Evolutionary conservation across 805 yeast genomes (phyloP), one percentile per base, ranked within the genome.

Genomic region (Lipomyces lipofer): DNA sequence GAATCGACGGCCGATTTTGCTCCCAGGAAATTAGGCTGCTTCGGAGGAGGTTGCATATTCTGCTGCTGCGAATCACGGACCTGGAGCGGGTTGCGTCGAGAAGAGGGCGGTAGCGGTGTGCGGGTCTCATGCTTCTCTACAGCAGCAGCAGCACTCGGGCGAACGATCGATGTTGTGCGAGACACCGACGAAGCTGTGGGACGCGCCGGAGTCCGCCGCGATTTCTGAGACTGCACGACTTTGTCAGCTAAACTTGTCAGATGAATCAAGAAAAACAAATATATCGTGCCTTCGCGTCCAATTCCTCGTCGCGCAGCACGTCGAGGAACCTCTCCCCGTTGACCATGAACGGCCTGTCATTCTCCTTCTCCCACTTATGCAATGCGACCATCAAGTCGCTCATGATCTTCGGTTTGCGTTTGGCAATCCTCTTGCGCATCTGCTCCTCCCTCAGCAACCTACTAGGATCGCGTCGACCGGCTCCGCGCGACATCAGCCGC

Each of bases 371-470:
- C 73, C 80, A 86, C 10, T 71, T 72, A 2, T 63, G 54, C 3
- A 88, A 63, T 47, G 78, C 78, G 0, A 58, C 39, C 56, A 77
- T 78, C 45, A 92, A 69, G 1, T 75, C 78, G 3, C 72, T 69
- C 8, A 88, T 70, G 0, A 86, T 74, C 33, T 75, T 73, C 0
- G 98, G 98, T 61, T 88, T 72, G 61, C 79, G 79, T 64, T 82
- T 81, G n/a, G 79, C 71, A 6, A 91, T 75, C 50, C 79, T 78
- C 62, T 85, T 85, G 51, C 97, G 74, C 36, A 83, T 74, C 64
- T 78, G 84, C 66, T 90, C 97, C 67, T 92, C 99, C 53, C 85
- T 79, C 53, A 86, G 75, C 54, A 92, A 72, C 22, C 91, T 84
- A 56, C 83, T 84, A 59, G 92, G 91, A 47, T 69, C 73, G 2